Base-by-base conservation (phyloP, 768 basidiomycete genomes). In the Tylopilus cervinicoccineus region DNA sequence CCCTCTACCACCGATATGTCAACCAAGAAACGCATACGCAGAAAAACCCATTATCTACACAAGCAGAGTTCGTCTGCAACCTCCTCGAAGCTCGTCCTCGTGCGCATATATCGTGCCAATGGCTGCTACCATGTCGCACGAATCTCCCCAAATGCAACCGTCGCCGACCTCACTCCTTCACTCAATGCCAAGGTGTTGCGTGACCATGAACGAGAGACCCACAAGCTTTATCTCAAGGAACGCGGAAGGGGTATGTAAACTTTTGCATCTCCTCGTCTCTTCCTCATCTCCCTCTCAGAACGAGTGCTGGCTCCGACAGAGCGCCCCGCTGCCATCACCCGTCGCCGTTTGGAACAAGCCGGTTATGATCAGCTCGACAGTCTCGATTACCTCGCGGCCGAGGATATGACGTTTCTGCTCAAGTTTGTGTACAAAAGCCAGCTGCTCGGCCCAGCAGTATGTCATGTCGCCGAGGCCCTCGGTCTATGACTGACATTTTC, bases 401-500 rank as follows among this genome's bases (percentile, higher is more conserved):
- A 90, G 27, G 88, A 89, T 45, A 71, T 96, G 52, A 78, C 82
- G 6, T 94, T 94, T 62, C 74, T 99, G 22, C 78, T 92, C 65
- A 88, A 86, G 58, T 95, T 97, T 58, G 81, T 94, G 17, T 97
- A 88, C 70, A 92, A 93, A 64, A 85, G 79, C 57, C 82, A 83
- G 52, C 71, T 81, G 14, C 73, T 90, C 16, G 82, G 79, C 12
- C 74, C 81, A 40, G 67, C 79, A 52, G 85, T 86, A 63, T 45
- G 82, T 75, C 4, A 34, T 43, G 19, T 33, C 45, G 38, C 41
- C 43, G 36, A 26, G 2, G 31, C 13, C 2, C 24, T 29, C 3
- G 22, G 1, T 22, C 26, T 16, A 16, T 11, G 24, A 16, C 48
- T 61, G 20, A 54, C 24, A 24, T 8, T 26, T 37, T 38, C 31